These are phyloP conservation scores for Hypoxylon sp. DNA, from an alignment of 2,329 filamentous ascomycete genomes.

Conservation along the genomic window DNA sequence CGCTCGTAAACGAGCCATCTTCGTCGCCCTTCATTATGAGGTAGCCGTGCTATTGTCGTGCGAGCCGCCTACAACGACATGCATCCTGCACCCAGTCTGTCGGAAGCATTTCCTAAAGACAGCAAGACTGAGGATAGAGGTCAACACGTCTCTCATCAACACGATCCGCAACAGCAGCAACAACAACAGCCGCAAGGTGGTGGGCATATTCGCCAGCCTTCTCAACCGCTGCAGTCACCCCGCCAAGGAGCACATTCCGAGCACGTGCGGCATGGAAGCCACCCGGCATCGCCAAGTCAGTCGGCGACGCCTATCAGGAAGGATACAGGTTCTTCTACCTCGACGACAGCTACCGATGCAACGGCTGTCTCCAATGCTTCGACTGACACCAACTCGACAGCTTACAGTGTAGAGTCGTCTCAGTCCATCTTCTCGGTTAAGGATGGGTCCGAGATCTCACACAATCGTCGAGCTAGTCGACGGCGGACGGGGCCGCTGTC, in stretches of 20 bases:
- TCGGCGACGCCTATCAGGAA: slow-evolving; percentile 58
- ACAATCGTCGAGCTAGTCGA: slow-evolving; percentile 68
- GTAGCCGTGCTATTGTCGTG: slow-evolving; percentile 50
- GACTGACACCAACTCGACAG: slow-evolving; percentile 64
- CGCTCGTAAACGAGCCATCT: slow-evolving; percentile 44
- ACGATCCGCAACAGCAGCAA: slow-evolving; percentile 41
- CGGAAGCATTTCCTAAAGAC: slow-evolving; percentile 56
- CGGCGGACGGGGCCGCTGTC: slow-evolving; percentile 72
- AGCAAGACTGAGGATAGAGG: slow-evolving; percentile 55
- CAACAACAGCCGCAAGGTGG: slow-evolving; percentile 24
- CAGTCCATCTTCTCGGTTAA: slow-evolving; percentile 70
- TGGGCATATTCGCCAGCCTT: slow-evolving; percentile 33
- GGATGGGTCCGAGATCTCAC: slow-evolving; percentile 68
- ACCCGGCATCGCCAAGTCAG: slow-evolving; percentile 50
- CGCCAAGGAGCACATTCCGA: slow-evolving; percentile 49
- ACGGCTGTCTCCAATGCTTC: slow-evolving; percentile 56
- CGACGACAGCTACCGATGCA: slow-evolving; percentile 64
- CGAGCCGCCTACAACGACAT: slow-evolving; percentile 52
- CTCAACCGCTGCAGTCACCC: slow-evolving; percentile 49
- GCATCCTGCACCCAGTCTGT: slow-evolving; percentile 56
- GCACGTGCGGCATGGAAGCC: slow-evolving; percentile 51
- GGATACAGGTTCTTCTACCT: slow-evolving; percentile 68
- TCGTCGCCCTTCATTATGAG: slow-evolving; percentile 53
- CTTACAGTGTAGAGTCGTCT: slow-evolving; percentile 68
- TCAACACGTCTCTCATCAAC: slow-evolving; percentile 50